Base-by-base conservation (phyloP, 305 asterid species). In the Caryopteris hybrid region DNA sequence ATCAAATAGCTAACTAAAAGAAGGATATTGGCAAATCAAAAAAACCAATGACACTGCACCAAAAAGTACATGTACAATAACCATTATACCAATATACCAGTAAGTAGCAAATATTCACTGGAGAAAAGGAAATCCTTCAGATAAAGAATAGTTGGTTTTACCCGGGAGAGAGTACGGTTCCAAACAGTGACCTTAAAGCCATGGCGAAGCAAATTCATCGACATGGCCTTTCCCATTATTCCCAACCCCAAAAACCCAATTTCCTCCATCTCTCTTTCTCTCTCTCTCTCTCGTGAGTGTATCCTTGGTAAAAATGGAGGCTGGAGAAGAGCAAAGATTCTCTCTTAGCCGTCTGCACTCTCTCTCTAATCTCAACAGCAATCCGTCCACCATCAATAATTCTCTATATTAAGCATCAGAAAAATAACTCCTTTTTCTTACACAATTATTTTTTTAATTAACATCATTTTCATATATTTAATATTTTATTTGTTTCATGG, bases 141-240 rank as follows among this genome's bases (percentile, higher is more conserved):
- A 22, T 4, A 17, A 6, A 23, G 6, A 50, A 27, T 4, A 10
- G 17, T 20, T 8, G 18, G 4, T 42, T 23, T 43, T 84, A 92
- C 98, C 91, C 86, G 76, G 48, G 96, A 86, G 31, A 85, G 86
- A 64, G 96, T 89, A 84, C 98, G 96, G 71, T 92, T 92, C 98
- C 98, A 92, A 64, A 92, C 96, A 69, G 98, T 92, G 79, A 92
- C 79, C 86, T 92, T 92, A 57, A 86, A 92, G 20, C 98, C 98
- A 85, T 83, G 92, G 73, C 87, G 87, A 21, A 92, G 90, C 91
- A 92, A 85, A 83, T 89, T 89, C 81, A 86, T 79, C 17, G 98
- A 80, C 98, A 92, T 92, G 20, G 98, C 98, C 73, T 86, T 89
- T 52, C 96, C 98, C 98, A 92, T 92, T 70, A 92, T 89, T 33